These are phyloP conservation scores for Lepidium aucheri DNA, from an alignment of 345 rosid species.

Conservation along the genomic window DNA sequence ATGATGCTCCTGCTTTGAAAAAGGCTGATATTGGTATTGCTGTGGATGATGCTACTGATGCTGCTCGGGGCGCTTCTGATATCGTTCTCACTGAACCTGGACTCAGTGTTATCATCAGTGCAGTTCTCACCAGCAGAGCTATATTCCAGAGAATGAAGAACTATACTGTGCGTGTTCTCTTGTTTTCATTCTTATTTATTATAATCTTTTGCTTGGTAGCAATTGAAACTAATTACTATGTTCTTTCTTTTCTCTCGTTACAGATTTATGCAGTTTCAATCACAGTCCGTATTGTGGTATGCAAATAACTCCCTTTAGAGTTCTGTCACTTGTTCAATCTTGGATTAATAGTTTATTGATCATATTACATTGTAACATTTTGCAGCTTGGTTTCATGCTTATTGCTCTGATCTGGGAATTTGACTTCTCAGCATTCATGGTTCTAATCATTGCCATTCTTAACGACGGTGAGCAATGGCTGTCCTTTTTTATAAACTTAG, in stretches of 20 bases:
- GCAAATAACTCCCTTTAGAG: not conserved
- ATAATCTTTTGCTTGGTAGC: not conserved
- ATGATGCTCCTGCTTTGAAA: conserved; percentile 96
- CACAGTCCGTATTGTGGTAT: conserved; percentile 67
- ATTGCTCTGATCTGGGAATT: conserved; percentile 84
- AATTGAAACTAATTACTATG: conserved; percentile 1
- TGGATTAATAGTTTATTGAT: not conserved
- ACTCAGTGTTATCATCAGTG: conserved; percentile 86
- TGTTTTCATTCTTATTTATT: not conserved
- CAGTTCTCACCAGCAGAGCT: conserved; percentile 94
- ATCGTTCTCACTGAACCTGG: conserved; percentile 98
- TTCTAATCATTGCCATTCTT: conserved; percentile 82
- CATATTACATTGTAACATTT: not conserved
- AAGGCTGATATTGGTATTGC: conserved; percentile 98
- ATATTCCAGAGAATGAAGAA: conserved; percentile 99
- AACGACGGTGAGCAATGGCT: conserved; percentile 77
- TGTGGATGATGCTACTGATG: conserved; percentile 99
- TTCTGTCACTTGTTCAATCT: not conserved
- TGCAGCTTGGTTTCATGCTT: conserved; percentile 73
- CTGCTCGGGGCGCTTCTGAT: conserved; percentile 94
- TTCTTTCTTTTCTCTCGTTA: conserved; percentile 16
- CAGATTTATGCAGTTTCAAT: conserved; percentile 90
- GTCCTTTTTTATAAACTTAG: not conserved
- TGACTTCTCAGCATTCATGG: conserved; percentile 96
- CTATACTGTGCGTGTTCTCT: conserved; percentile 56